Percentiles rank a stretch among this genome's conserved stretches.
Evolutionary conservation across 768 basidiomycete genomes (phyloP).

Genomic region (Rhizopogon rudus): DNA sequence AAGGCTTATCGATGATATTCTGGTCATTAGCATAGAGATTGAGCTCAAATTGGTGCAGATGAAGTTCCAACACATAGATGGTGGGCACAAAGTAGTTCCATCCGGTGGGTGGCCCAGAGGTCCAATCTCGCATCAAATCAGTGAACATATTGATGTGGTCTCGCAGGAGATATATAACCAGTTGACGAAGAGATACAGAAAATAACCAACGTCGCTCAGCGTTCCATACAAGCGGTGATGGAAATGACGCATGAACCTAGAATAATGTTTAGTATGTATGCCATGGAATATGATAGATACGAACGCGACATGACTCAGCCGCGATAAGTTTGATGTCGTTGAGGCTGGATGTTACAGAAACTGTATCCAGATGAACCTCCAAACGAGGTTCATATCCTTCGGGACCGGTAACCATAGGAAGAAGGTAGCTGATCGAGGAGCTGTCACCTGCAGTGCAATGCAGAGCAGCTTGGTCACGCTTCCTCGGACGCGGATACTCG

Average conservation of each 20-base stretch:
- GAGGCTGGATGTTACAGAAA: slow-evolving; percentile 78
- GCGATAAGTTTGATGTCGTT: slow-evolving; percentile 79
- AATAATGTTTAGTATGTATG: slow-evolving; percentile 4
- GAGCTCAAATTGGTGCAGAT: slow-evolving; percentile 70
- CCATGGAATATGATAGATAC: slow-evolving; percentile 8
- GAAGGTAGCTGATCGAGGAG: slow-evolving; percentile 79
- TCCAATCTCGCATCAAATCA: slow-evolving; percentile 93
- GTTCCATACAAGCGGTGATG: slow-evolving; percentile 81
- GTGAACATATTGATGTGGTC: slow-evolving; percentile 95
- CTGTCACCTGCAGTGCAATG: slow-evolving; percentile 72
- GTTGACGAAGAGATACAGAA: slow-evolving; percentile 64
- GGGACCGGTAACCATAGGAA: slow-evolving; percentile 74
- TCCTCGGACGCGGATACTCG: slow-evolving; percentile 44
- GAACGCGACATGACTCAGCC: slow-evolving; percentile 76
- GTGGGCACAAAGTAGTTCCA: slow-evolving; percentile 83
- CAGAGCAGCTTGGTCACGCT: slow-evolving; percentile 66
- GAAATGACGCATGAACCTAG: slow-evolving; percentile 69
- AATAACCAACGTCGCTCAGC: slow-evolving; percentile 75
- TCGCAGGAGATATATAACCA: slow-evolving; percentile 73
- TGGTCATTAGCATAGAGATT: slow-evolving; percentile 91
- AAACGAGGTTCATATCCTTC: slow-evolving; percentile 76
- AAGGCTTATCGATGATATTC: slow-evolving; percentile 91
- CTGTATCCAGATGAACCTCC: slow-evolving; percentile 76
- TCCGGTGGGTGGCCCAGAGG: slow-evolving; percentile 73
- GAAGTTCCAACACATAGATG: slow-evolving; percentile 65